Evolutionary conservation across 352 stramenopile genomes (phyloP).

Genomic region (Globisporangium spiculum): DNA sequence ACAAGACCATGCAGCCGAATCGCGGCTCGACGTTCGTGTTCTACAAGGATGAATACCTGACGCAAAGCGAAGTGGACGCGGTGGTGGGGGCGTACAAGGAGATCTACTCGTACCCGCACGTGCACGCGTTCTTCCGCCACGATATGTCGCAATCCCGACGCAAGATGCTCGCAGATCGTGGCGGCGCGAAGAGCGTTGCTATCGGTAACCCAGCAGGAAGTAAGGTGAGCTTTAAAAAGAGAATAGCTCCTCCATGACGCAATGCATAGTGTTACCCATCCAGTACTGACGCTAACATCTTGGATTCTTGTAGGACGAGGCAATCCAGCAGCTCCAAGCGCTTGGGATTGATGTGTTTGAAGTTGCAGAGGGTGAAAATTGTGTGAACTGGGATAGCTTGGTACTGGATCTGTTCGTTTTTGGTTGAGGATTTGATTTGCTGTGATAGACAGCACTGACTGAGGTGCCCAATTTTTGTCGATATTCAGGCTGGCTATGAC

Average conservation of each 20-base stretch:
- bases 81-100: slow-evolving; percentile 85
- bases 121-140: slow-evolving; percentile 70
- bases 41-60: slow-evolving; percentile 85
- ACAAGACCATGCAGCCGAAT: slow-evolving; percentile 36
- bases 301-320: slow-evolving; percentile 46
- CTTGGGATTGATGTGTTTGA: slow-evolving; percentile 86
- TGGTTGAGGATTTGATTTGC: not conserved
- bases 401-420: slow-evolving; percentile 25
- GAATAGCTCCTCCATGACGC: too few species aligned
- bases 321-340: slow-evolving; percentile 73
- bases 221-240: slow-evolving; percentile 22
- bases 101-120: slow-evolving; percentile 75
- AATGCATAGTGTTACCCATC: too few species aligned
- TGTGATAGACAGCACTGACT: not conserved
- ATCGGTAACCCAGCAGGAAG: slow-evolving; percentile 20
- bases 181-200: slow-evolving; percentile 10
- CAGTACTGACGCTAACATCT: too few species aligned
- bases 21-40: slow-evolving; percentile 66
- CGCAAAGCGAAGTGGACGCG: slow-evolving; percentile 62
- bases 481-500: slow-evolving; percentile 80
- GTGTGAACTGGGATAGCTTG: slow-evolving; percentile 81
- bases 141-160: slow-evolving; percentile 60
- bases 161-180: slow-evolving; percentile 41
- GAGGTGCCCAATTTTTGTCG: not conserved
- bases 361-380: slow-evolving; percentile 45